phyloP scores from a whole-genome alignment of 23 red algal genomes.

The Pyropia haitanensis region DNA sequence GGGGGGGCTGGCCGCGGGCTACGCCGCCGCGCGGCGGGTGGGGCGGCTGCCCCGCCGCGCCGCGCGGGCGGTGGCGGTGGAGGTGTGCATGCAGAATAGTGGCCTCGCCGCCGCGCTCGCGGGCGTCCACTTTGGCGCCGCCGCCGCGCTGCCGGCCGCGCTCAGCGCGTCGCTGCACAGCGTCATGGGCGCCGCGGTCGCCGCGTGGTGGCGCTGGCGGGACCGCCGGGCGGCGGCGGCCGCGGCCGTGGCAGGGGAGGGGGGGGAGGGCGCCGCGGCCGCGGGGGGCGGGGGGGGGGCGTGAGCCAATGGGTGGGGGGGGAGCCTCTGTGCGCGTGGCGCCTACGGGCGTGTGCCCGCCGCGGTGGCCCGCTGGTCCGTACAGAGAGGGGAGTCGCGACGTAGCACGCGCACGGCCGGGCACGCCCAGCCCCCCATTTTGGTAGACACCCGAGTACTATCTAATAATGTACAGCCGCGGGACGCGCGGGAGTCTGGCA shows the following conservation, averaged over 20 bases:
- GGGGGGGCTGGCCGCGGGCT: constrained; percentile 61
- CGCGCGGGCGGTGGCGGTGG: constrained; percentile 63
- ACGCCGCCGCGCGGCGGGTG: constrained; percentile 29
- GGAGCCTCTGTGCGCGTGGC: too few relatives aligned
- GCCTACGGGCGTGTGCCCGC: too few relatives aligned
- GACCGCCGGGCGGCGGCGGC: neutral
- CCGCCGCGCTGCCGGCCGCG: constrained; percentile 65
- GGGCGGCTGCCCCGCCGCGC: constrained; percentile 1
- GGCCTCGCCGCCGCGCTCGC: constrained; percentile 80
- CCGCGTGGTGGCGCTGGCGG: constrained; percentile 59
- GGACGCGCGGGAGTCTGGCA: too few relatives aligned
- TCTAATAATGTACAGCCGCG: too few relatives aligned
- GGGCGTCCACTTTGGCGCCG: constrained; percentile 56
- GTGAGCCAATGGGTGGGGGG: too few relatives aligned
- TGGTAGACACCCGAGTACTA: too few relatives aligned
- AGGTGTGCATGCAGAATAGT: constrained; percentile 98
- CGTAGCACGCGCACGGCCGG: too few relatives aligned
- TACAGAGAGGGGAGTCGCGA: too few relatives aligned
- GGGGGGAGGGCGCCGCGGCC: neutral
- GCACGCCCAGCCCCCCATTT: too few relatives aligned
- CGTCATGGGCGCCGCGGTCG: constrained; percentile 67
- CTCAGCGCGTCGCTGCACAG: constrained; percentile 87
- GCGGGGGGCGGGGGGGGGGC: too few relatives aligned
- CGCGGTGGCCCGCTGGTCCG: too few relatives aligned
- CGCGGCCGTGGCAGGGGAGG: neutral